Percentiles rank a stretch among this genome's conserved stretches.
Evolutionary conservation across 768 basidiomycete genomes (phyloP).

Genomic region (Mrakia gelida): DNA sequence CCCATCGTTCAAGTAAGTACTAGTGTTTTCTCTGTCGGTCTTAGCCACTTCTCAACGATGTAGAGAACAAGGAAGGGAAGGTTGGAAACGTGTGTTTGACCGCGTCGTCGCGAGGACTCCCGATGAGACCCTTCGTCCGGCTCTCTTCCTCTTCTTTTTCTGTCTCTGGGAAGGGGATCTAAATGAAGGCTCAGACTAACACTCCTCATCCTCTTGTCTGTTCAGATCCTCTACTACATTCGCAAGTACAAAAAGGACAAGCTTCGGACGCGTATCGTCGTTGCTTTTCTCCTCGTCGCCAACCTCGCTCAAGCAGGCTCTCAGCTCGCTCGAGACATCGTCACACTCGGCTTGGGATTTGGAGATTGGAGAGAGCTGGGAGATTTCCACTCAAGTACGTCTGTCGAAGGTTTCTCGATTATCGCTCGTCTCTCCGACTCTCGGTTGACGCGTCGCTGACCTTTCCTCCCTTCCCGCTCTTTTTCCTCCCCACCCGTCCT

Average conservation of each 20-base stretch:
- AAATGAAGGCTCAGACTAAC: no score
- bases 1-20: no score
- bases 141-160: no score
- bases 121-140: no score
- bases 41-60: no score
- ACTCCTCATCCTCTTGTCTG: no score
- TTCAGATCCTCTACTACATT: background rate
- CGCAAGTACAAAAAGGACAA: background rate
- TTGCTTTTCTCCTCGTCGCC: background rate
- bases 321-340: background rate
- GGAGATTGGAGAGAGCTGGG: background rate
- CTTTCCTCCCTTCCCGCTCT: background rate
- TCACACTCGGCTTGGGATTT: background rate
- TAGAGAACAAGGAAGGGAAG: no score
- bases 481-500: no score
- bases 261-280: background rate
- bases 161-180: no score
- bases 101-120: no score
- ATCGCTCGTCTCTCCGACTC: background rate
- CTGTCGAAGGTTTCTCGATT: background rate
- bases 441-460: background rate
- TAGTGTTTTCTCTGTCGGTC: no score
- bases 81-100: no score
- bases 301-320: background rate
- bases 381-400: background rate